Conservation (phyloP, 2,329 filamentous ascomycete species). For the Fusarium transvaalense region DNA sequence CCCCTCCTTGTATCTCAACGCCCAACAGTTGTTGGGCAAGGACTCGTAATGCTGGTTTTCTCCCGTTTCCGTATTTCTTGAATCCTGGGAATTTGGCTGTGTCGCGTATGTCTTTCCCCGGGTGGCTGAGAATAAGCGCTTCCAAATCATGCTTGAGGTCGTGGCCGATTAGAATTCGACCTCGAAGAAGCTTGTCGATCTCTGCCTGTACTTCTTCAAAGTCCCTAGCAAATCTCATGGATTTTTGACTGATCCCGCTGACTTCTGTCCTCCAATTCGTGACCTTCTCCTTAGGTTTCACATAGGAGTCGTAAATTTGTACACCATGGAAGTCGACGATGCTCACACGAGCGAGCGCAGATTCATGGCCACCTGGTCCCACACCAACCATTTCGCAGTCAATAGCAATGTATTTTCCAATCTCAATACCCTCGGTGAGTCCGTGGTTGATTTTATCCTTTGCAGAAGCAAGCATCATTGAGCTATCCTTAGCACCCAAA, state of each 20-base stretch:
- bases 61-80: conserved; percentile 74
- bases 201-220: conserved; percentile 83
- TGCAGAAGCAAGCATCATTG: conserved; percentile 60
- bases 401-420: conserved; percentile 91
- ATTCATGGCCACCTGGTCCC: conserved; percentile 75
- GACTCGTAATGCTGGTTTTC: conserved; percentile 74
- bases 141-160: conserved; percentile 84
- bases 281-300: conserved; percentile 80
- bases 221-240: conserved; percentile 75
- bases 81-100: conserved; percentile 84
- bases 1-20: conserved; percentile 72
- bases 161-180: conserved; percentile 83
- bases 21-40: conserved; percentile 69
- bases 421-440: conserved; percentile 69
- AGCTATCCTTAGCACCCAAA: conserved; percentile 63
- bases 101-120: conserved; percentile 82
- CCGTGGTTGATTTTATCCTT: conserved; percentile 73
- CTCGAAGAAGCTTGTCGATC: conserved; percentile 76
- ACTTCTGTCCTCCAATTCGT: conserved; percentile 92
- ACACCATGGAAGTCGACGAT: conserved; percentile 94
- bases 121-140: conserved; percentile 82
- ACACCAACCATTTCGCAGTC: conserved; percentile 99
- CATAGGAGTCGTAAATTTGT: conserved; percentile 94
- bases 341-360: conserved; percentile 86
- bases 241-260: conserved; percentile 81